phyloP scores from a whole-genome alignment of 345 rosid genomes.

The Ceriops decandra region DNA sequence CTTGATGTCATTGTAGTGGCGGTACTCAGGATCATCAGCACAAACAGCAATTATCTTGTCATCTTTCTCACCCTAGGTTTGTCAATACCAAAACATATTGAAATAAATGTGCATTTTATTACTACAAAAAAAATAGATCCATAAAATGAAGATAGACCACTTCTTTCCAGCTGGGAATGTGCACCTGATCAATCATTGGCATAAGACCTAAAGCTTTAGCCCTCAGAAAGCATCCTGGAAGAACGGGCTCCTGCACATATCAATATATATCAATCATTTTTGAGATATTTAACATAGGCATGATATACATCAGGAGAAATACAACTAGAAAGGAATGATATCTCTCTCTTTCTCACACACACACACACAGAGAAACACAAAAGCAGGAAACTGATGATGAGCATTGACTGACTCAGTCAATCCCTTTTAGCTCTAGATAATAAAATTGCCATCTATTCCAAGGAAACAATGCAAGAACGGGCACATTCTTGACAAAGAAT shows the following conservation, averaged over 20 bases:
- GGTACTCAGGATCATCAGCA: conserved; percentile 37
- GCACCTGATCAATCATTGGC: conserved; percentile 39
- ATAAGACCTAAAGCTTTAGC: conserved; percentile 35
- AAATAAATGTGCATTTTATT: background rate
- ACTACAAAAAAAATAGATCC: background rate
- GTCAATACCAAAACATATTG: background rate
- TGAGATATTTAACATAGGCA: too few relatives aligned
- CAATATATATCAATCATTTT: too few relatives aligned
- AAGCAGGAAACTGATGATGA: too few relatives aligned
- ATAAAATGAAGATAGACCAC: background rate
- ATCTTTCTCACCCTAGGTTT: conserved; percentile 31
- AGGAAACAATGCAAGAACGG: background rate
- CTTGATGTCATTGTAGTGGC: conserved; percentile 32
- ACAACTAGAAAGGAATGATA: too few relatives aligned
- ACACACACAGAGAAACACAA: too few relatives aligned
- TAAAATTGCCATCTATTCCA: background rate
- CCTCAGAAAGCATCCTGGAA: conserved; percentile 35
- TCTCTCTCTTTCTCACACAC: too few relatives aligned
- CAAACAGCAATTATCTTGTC: conserved; percentile 39
- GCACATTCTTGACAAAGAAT: background rate
- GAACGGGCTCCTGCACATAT: conserved; percentile 28
- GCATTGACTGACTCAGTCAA: too few relatives aligned
- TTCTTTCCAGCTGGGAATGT: background rate
- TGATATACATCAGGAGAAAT: too few relatives aligned
- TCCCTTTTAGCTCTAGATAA: too few relatives aligned